A percentile compares a stretch with the other conserved stretches of the same genome.
Conservation (phyloP, 192 early-diverging fungal genomes). For the Podila epigama region DNA sequence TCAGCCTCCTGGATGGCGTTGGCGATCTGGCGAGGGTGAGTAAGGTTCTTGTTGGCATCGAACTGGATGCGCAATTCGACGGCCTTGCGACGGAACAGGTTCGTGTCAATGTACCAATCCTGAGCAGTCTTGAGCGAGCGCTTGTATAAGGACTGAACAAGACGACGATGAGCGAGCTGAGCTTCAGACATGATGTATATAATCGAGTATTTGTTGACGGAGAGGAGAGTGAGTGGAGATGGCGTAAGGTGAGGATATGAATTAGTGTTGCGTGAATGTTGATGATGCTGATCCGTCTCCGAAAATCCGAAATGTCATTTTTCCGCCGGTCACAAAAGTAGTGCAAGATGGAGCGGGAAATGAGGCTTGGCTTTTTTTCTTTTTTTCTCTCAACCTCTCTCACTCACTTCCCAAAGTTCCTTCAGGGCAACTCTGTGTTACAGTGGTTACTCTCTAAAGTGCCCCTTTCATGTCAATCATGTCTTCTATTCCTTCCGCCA, state of each 20-base stretch:
- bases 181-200: slow-evolving; percentile 50
- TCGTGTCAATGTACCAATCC: slow-evolving; percentile 91
- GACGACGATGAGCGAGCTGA: slow-evolving; percentile 67
- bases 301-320: no score
- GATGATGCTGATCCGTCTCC: no score
- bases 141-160: slow-evolving; percentile 86
- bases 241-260: background rate
- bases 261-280: background rate
- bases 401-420: no score
- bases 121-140: slow-evolving; percentile 79
- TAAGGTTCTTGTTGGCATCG: slow-evolving; percentile 78
- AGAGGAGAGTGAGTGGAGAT: slow-evolving; percentile 1
- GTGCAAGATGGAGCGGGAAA: no score
- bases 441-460: background rate
- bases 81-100: slow-evolving; percentile 80
- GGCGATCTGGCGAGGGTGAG: slow-evolving; percentile 76
- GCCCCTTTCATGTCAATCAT: slow-evolving; percentile 4
- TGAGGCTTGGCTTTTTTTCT: no score
- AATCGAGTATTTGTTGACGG: background rate
- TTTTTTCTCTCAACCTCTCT: no score
- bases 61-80: slow-evolving; percentile 86
- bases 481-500: no score
- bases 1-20: slow-evolving; percentile 75
- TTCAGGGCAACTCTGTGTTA: no score
- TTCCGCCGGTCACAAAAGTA: no score